These are phyloP conservation scores for Crithidia brevicula DNA, from an alignment of 208 protist species.

Conservation along the genomic window DNA sequence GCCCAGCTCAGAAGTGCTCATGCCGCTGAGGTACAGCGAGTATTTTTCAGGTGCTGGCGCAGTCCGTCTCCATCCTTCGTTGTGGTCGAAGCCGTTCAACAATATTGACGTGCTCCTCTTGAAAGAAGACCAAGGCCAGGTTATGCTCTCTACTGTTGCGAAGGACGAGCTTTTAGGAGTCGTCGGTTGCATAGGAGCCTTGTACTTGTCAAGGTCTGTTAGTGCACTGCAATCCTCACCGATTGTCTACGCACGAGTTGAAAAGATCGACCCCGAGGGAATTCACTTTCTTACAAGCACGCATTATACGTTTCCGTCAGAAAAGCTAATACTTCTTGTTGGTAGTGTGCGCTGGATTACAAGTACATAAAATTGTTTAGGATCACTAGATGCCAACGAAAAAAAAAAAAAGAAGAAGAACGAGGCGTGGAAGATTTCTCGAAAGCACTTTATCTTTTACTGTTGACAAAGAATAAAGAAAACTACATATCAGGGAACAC, in stretches of 20 bases:
- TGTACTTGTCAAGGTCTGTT: conserved; percentile 47
- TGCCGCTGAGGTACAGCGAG: conserved; percentile 52
- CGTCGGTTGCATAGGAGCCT: conserved; percentile 76
- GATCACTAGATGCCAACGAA: conserved; percentile 5
- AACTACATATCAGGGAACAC: too few species aligned
- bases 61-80: conserved; percentile 63
- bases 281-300: conserved; percentile 82
- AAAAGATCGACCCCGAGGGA: conserved; percentile 68
- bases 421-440: too few species aligned
- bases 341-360: conserved; percentile 83
- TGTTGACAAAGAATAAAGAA: too few species aligned
- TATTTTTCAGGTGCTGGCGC: conserved; percentile 79
- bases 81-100: conserved; percentile 65
- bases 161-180: conserved; percentile 65
- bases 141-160: conserved; percentile 52
- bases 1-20: conserved; percentile 29
- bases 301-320: conserved; percentile 73
- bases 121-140: conserved; percentile 63
- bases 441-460: neutral
- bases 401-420: conserved; percentile 10
- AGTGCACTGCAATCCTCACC: conserved; percentile 58
- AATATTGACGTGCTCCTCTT: conserved; percentile 71
- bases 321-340: conserved; percentile 69
- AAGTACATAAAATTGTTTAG: conserved; percentile 31
- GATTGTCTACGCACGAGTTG: conserved; percentile 64